Evolutionary conservation across 2,329 filamentous ascomycete species (phyloP), one percentile per base, ranked within the genome.

Genomic region (Emmonsiellopsis sp.): DNA sequence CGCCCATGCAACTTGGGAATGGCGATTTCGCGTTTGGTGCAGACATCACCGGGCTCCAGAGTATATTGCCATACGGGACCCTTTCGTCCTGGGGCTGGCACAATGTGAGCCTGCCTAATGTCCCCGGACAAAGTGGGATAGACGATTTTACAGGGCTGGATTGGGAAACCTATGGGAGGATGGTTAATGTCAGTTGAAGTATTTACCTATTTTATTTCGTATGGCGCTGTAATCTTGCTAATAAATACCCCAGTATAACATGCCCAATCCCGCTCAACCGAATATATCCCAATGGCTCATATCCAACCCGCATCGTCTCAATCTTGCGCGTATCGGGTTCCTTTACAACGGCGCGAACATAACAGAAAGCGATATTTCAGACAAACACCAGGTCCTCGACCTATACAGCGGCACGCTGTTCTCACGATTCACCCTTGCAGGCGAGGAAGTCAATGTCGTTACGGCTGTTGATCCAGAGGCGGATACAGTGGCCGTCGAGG

Each of bases 281-380:
- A 63, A 68, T 7, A 74, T 74, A 31, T 76, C 74, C 2, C 74
- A 79, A 54, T 81, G 78, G 78, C 63, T 81, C 17, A 78, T 78
- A 33, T 68, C 71, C 52, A 80, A 80, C 56, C 77, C 77, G 0
- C 76, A 80, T 58, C 67, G 77, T 5, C 63, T 78, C 14, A 80
- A 79, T 55, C 57, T 80, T 1, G 77, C 69, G 2, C 71, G 68
- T 2, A 68, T 79, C 8, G 77, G 77, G 3, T 62, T 80, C 33
- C 69, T 68, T 53, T 79, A 77, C 57, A 64, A 65, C 2, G 67
- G 60, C 1, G 43, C 54, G 0, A 65, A 71, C 54, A 64, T 77
- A 8, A 71, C 64, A 1, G 76, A 78, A 55, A 61, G 68, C 13
- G 61, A 67, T 11, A 62, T 79, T 5, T 49, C 60, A 33, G 57